phyloP scores from a whole-genome alignment of 208 protist species.

The Zelonia costaricensis region DNA sequence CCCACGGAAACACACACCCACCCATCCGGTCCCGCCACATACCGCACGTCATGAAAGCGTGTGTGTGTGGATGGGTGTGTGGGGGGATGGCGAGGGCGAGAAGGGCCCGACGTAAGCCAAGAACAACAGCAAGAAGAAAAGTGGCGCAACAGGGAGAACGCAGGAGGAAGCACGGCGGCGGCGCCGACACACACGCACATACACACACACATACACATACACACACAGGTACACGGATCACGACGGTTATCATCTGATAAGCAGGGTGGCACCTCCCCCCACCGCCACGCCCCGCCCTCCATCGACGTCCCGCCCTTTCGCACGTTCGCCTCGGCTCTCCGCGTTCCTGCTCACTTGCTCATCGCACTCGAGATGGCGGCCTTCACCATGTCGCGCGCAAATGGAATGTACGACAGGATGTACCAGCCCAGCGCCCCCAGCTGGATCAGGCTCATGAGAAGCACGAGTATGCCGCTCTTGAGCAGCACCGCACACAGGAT shows the following conservation, averaged over 20 bases:
- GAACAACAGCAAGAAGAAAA: too few species aligned
- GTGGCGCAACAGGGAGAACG: not conserved
- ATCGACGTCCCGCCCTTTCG: not conserved
- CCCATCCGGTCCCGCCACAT: too few species aligned
- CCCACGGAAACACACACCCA: too few species aligned
- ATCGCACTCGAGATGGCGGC: constrained; percentile 22
- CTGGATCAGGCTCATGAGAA: constrained; percentile 74
- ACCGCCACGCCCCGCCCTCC: too few species aligned
- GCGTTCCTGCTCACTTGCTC: not conserved
- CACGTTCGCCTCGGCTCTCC: not conserved
- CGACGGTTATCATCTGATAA: too few species aligned
- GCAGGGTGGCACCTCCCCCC: too few species aligned
- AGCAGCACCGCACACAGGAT: constrained; percentile 64
- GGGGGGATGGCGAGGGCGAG: too few species aligned
- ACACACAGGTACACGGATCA: not conserved
- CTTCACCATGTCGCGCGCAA: constrained; percentile 63
- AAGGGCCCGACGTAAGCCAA: too few species aligned
- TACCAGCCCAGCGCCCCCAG: constrained; percentile 82
- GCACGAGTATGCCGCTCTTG: constrained; percentile 53
- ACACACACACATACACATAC: not conserved
- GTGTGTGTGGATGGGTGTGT: too few species aligned
- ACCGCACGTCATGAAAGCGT: too few species aligned
- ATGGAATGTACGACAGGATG: constrained; percentile 87
- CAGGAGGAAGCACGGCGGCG: too few species aligned
- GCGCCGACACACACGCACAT: not conserved